phyloP scores from a whole-genome alignment of 345 rosid genomes.

The Orychophragmus violaceus region DNA sequence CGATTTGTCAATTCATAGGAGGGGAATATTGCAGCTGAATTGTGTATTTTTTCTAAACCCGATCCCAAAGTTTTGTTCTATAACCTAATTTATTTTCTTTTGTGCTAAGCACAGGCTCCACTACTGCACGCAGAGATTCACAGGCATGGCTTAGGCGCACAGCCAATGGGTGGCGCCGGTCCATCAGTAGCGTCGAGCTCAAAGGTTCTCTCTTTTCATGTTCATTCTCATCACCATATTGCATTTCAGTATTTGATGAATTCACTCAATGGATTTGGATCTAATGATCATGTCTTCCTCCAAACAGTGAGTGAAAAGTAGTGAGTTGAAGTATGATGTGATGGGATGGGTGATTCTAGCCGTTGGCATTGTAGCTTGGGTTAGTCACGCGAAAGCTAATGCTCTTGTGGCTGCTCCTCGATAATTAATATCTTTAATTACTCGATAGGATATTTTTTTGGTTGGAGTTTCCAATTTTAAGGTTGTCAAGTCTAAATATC shows the following conservation, averaged over 20 bases:
- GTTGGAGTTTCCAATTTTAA: neutral
- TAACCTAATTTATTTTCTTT: neutral
- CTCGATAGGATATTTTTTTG: neutral
- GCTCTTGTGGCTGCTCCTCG: slow-evolving; percentile 35
- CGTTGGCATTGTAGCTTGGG: slow-evolving; percentile 74
- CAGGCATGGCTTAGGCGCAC: slow-evolving; percentile 52
- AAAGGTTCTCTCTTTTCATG: slow-evolving; percentile 4
- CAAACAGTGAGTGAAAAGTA: slow-evolving; percentile 41
- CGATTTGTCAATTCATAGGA: neutral
- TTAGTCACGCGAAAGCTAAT: slow-evolving; percentile 71
- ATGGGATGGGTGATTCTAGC: slow-evolving; percentile 84
- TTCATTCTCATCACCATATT: too few relatives aligned
- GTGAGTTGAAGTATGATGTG: slow-evolving; percentile 67
- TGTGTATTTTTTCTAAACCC: neutral
- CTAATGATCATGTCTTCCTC: neutral
- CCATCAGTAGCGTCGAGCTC: slow-evolving; percentile 39
- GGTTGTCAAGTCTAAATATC: too few relatives aligned
- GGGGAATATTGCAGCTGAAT: neutral
- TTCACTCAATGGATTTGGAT: neutral
- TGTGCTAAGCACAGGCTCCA: slow-evolving; percentile 50
- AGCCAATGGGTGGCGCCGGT: slow-evolving; percentile 33
- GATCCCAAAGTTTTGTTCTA: neutral
- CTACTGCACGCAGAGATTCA: slow-evolving; percentile 60
- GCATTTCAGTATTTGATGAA: neutral
- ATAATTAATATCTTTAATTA: neutral